phyloP scores from a whole-genome alignment of 1,284 basidiomycete species.

The Ustilago shanxiensis region DNA sequence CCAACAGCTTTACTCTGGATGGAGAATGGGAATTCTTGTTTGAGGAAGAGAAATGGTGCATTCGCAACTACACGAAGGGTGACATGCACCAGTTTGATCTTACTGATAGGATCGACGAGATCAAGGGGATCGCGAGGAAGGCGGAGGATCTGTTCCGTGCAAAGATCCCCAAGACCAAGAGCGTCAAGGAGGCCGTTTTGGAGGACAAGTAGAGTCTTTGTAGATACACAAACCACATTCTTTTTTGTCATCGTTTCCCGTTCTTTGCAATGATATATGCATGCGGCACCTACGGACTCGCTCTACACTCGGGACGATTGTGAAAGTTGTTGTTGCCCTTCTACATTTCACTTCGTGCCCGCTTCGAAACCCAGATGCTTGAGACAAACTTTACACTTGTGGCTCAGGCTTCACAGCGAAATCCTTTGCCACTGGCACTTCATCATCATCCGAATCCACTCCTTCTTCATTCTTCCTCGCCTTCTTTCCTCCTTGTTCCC shows the following conservation, averaged over 20 bases:
- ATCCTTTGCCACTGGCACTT: slow-evolving; percentile 21
- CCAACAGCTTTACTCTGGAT: slow-evolving; percentile 38
- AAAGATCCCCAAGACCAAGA: slow-evolving; percentile 38
- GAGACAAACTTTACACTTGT: slow-evolving; percentile 1
- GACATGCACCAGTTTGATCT: slow-evolving; percentile 31
- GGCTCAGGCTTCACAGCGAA: slow-evolving; percentile 27
- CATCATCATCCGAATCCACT: slow-evolving; percentile 39
- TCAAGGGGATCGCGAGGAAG: slow-evolving; percentile 28
- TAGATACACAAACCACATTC: neutral
- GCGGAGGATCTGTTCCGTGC: slow-evolving; percentile 30
- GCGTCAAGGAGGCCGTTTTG: slow-evolving; percentile 27
- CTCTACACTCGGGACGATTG: neutral
- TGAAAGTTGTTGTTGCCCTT: neutral
- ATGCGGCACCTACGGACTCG: neutral
- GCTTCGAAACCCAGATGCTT: too few species aligned
- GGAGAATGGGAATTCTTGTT: slow-evolving; percentile 48
- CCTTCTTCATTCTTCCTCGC: slow-evolving; percentile 4
- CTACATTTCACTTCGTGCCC: neutral
- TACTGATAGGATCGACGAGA: slow-evolving; percentile 27
- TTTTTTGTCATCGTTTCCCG: neutral
- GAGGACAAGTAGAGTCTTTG: slow-evolving; percentile 12
- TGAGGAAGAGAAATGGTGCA: slow-evolving; percentile 47
- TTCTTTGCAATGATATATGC: neutral
- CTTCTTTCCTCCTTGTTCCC: slow-evolving; percentile 16
- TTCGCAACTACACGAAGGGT: slow-evolving; percentile 47